phyloP scores from a whole-genome alignment of 495 filamentous ascomycete species.

The Usnea hakonensis region DNA sequence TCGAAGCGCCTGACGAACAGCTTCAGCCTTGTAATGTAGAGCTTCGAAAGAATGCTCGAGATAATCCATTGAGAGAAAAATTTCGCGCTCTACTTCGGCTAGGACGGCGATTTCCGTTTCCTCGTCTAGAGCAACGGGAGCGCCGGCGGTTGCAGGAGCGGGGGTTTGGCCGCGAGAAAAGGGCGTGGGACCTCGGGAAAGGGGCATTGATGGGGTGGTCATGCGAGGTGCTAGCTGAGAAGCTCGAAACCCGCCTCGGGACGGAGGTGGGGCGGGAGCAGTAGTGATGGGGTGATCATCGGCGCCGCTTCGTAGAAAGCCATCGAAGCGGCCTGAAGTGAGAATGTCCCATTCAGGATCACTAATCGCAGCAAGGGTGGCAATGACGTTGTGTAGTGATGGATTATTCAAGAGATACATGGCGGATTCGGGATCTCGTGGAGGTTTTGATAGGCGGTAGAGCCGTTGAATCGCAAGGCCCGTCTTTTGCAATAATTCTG shows the following conservation, averaged over 20 bases:
- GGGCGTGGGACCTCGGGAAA: conserved; percentile 36
- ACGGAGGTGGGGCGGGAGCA: conserved; percentile 28
- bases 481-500: conserved; percentile 62
- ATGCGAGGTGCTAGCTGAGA: conserved; percentile 31
- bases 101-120: conserved; percentile 86
- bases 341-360: conserved; percentile 93
- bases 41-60: conserved; percentile 94
- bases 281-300: conserved; percentile 46
- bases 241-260: conserved; percentile 43
- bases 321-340: conserved; percentile 91
- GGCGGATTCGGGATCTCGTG: conserved; percentile 76
- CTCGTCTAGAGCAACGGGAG: conserved; percentile 81
- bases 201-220: conserved; percentile 14
- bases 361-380: conserved; percentile 79
- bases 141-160: conserved; percentile 41
- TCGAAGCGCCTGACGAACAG: conserved; percentile 68
- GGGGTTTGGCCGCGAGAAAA: conserved; percentile 34
- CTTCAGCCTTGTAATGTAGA: conserved; percentile 76
- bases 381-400: conserved; percentile 72
- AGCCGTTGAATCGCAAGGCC: conserved; percentile 73
- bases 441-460: conserved; percentile 62
- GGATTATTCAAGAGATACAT: conserved; percentile 85
- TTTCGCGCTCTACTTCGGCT: conserved; percentile 86
- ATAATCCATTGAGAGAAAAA: conserved; percentile 86
- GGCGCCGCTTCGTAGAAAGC: conserved; percentile 91